Conservation (phyloP, 2,329 filamentous ascomycete species). For the Lecanosticta acicola region DNA sequence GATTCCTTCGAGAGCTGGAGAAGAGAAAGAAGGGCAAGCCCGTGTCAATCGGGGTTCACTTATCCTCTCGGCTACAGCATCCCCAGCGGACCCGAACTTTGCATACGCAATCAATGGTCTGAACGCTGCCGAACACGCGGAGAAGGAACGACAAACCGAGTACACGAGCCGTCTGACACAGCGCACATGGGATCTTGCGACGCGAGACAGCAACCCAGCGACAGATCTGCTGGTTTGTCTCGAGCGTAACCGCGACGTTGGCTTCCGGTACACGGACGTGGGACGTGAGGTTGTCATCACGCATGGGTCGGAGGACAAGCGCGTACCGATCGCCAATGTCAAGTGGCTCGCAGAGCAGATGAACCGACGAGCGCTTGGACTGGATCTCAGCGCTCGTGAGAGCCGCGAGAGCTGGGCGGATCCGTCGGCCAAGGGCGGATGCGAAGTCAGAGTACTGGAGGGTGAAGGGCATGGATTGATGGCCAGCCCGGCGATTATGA, state of each 20-base stretch:
- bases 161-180: slow-evolving; percentile 87
- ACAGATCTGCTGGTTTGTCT: slow-evolving; percentile 89
- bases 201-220: slow-evolving; percentile 84
- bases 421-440: slow-evolving; percentile 48
- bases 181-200: slow-evolving; percentile 90
- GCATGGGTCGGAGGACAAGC: slow-evolving; percentile 82
- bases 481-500: slow-evolving; percentile 92
- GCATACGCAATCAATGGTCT: slow-evolving; percentile 35
- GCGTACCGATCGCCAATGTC: slow-evolving; percentile 92
- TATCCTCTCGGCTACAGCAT: slow-evolving; percentile 30
- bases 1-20: slow-evolving; percentile 21
- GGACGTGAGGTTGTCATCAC: slow-evolving; percentile 87
- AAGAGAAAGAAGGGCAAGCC: slow-evolving; percentile 20
- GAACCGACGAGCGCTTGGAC: slow-evolving; percentile 40
- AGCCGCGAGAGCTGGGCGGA: slow-evolving; percentile 8
- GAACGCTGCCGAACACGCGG: slow-evolving; percentile 54
- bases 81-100: slow-evolving; percentile 38
- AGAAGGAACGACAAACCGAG: slow-evolving; percentile 64
- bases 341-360: slow-evolving; percentile 92
- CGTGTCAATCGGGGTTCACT: slow-evolving; percentile 20
- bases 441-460: slow-evolving; percentile 83
- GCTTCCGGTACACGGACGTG: slow-evolving; percentile 95
- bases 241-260: slow-evolving; percentile 83
- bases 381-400: slow-evolving; percentile 7
- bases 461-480: slow-evolving; percentile 93